Conservation (phyloP, 2,329 filamentous ascomycete genomes). For the Chalaropsis ovoidea region DNA sequence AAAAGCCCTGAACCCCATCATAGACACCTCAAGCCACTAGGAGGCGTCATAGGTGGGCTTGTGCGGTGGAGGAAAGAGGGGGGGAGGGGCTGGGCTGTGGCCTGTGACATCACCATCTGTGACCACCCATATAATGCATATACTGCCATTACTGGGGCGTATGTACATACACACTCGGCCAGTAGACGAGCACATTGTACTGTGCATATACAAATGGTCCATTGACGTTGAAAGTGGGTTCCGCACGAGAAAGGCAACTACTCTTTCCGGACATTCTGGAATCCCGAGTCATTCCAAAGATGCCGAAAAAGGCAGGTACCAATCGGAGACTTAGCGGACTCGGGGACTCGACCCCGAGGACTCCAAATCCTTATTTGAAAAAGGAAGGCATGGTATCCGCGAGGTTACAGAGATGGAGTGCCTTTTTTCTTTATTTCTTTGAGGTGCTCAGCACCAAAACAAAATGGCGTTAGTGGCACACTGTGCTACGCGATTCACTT, state of each 20-base stretch:
- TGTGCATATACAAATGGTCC: no score
- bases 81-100: background rate
- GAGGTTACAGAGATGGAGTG: background rate
- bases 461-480: background rate
- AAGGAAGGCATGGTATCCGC: background rate
- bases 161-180: no score
- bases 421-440: background rate
- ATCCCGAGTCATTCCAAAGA: background rate
- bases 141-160: no score
- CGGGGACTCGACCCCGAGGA: background rate
- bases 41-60: background rate
- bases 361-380: background rate
- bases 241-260: no score
- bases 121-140: no score
- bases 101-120: background rate
- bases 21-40: slow-evolving; percentile 7
- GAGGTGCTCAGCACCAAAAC: no score
- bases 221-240: no score
- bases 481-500: background rate
- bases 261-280: background rate
- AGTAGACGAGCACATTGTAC: no score
- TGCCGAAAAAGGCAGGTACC: background rate
- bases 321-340: background rate
- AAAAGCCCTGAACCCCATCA: background rate
- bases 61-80: background rate